Conservation (phyloP, 2,329 filamentous ascomycete species). For the Dryadomyces quercivorus region DNA sequence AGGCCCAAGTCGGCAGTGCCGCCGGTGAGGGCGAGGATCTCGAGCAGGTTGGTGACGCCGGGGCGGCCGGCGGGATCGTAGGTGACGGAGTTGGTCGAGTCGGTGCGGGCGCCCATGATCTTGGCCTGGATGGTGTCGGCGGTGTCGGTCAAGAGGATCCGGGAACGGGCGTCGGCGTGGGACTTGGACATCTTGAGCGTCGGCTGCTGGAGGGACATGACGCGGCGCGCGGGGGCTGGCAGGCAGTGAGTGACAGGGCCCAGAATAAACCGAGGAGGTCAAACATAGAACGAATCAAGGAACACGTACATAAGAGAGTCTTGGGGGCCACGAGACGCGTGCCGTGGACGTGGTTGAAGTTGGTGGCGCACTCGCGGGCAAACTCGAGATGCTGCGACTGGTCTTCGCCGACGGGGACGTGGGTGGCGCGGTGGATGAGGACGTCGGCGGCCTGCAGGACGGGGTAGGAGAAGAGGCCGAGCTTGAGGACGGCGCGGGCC, state of each 20-base stretch:
- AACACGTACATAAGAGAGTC: constrained; percentile 47
- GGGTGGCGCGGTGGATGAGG: constrained; percentile 75
- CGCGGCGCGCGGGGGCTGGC: constrained; percentile 61
- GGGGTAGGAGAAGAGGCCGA: constrained; percentile 91
- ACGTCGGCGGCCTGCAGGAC: constrained; percentile 94
- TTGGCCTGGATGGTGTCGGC: constrained; percentile 54
- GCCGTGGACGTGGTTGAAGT: constrained; percentile 68
- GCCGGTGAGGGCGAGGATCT: constrained; percentile 54
- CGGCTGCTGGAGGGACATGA: constrained; percentile 82
- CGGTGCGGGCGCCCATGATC: constrained; percentile 63
- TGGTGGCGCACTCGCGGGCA: constrained; percentile 69
- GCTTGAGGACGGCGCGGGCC: constrained; percentile 53
- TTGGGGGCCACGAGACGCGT: constrained; percentile 55
- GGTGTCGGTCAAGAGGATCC: constrained; percentile 71
- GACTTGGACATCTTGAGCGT: constrained; percentile 92
- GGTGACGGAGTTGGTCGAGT: constrained; percentile 51
- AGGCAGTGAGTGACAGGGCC: too few species aligned
- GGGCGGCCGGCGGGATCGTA: constrained; percentile 62
- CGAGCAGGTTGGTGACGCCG: constrained; percentile 77
- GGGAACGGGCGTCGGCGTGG: constrained; percentile 53
- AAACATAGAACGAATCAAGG: too few species aligned
- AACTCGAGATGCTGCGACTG: constrained; percentile 93
- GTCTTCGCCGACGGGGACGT: constrained; percentile 95
- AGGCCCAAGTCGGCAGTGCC: neutral
- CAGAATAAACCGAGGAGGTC: too few species aligned